Percentiles rank a stretch among this genome's conserved stretches.
These are phyloP conservation scores for Cantharellus cinnabarinus DNA, from an alignment of 768 basidiomycete species.

Conservation along the genomic window DNA sequence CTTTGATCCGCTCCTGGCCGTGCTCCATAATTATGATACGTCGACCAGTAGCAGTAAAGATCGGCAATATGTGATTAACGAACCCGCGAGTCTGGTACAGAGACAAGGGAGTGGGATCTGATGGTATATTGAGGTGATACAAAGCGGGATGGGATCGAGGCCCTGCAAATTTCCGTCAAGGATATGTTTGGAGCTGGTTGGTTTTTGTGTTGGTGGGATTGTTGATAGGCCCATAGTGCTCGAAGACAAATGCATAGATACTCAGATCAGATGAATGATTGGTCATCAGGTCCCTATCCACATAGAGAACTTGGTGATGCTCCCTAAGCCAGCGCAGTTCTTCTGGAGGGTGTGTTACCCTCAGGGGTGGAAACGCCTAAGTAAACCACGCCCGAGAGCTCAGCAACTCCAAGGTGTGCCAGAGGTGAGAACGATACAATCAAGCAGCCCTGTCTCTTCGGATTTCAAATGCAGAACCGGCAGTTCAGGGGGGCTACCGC, in stretches of 20 bases:
- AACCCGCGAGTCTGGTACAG: constrained; percentile 11
- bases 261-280: not conserved
- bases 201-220: constrained; percentile 14
- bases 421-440: too few species aligned
- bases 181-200: constrained; percentile 10
- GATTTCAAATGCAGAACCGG: too few species aligned
- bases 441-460: too few species aligned
- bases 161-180: constrained; percentile 13
- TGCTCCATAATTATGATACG: not conserved
- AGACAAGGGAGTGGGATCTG: constrained; percentile 13
- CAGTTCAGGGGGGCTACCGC: too few species aligned
- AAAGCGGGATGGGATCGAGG: not conserved
- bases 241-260: not conserved
- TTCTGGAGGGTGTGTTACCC: too few species aligned
- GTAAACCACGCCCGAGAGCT: too few species aligned
- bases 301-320: not conserved
- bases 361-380: too few species aligned
- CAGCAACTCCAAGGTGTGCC: too few species aligned
- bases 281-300: not conserved
- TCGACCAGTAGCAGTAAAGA: constrained; percentile 14
- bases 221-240: constrained; percentile 13
- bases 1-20: not conserved
- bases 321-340: not conserved
- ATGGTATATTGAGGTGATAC: constrained; percentile 6
- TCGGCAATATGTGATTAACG: constrained; percentile 14